Conservation (phyloP, 768 basidiomycete genomes). For the Grammothele lineata region DNA sequence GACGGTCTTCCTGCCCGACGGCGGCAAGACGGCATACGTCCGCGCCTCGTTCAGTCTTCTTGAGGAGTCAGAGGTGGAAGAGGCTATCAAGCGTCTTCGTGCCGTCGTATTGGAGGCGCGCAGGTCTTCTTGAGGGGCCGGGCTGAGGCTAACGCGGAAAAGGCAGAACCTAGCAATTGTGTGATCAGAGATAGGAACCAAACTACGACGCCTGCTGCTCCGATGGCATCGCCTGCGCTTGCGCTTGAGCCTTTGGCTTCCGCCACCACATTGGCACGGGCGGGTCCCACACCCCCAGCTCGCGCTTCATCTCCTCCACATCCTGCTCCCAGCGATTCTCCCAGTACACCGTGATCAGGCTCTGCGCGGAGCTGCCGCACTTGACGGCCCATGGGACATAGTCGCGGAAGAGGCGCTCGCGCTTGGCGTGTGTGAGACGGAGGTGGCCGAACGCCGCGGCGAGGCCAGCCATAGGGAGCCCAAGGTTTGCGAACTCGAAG, state of each 20-base stretch:
- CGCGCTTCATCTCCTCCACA: constrained; percentile 75
- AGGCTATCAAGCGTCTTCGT: constrained; percentile 61
- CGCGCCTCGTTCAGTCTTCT: constrained; percentile 80
- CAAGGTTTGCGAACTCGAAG: constrained; percentile 91
- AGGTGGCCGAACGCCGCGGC: constrained; percentile 78
- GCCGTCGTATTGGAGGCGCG: constrained; percentile 25
- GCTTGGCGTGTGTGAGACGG: constrained; percentile 47
- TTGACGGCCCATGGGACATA: constrained; percentile 92
- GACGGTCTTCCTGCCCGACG: constrained; percentile 75
- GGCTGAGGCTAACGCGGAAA: too few relatives aligned
- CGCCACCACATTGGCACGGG: constrained; percentile 65
- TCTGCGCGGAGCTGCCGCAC: constrained; percentile 70
- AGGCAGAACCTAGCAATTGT: not conserved
- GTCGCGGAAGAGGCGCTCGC: constrained; percentile 57
- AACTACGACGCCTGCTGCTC: constrained; percentile 3
- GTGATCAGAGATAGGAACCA: not conserved
- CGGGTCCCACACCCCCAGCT: constrained; percentile 83
- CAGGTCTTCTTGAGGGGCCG: not conserved
- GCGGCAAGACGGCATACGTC: constrained; percentile 70
- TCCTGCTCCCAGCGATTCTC: constrained; percentile 89
- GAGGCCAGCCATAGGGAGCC: constrained; percentile 82
- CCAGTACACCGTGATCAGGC: constrained; percentile 92
- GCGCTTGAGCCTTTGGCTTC: constrained; percentile 39
- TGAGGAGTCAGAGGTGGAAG: constrained; percentile 64
- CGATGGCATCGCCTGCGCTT: constrained; percentile 1